Conservation (phyloP, 805 yeast genomes). For the Monosporozyma servazzii region DNA sequence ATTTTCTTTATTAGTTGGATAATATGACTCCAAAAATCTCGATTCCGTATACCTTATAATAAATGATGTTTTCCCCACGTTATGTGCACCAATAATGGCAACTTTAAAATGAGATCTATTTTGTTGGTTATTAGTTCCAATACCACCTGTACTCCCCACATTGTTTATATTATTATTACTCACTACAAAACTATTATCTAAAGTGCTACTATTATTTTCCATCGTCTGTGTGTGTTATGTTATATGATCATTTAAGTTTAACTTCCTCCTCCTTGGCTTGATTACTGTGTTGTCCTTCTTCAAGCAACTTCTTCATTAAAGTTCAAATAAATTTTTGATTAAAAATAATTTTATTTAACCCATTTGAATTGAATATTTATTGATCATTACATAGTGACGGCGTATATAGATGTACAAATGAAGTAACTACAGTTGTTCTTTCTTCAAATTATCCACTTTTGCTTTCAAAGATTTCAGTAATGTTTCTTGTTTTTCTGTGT, state of each 20-base stretch:
- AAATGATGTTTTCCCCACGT: constrained; percentile 82
- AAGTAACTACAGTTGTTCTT: not conserved
- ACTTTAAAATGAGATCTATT: constrained; percentile 42
- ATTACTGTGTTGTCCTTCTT: not conserved
- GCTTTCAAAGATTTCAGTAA: constrained; percentile 14
- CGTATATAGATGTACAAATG: not conserved
- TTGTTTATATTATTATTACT: not conserved
- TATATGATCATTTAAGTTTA: not conserved
- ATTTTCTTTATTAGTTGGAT: constrained; percentile 77
- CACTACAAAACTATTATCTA: not conserved
- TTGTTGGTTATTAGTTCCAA: not conserved
- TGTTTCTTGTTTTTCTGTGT: constrained; percentile 11
- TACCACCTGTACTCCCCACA: not conserved
- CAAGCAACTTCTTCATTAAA: not conserved
- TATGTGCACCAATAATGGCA: constrained; percentile 80
- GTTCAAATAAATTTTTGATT: not conserved
- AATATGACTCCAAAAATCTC: constrained; percentile 80
- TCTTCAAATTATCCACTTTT: constrained; percentile 1
- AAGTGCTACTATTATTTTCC: not conserved
- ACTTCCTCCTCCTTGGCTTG: not conserved
- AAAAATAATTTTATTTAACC: not conserved
- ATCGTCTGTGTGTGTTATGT: not conserved
- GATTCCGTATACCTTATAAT: constrained; percentile 80
- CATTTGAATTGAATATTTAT: not conserved
- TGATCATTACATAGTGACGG: not conserved